Conservation (phyloP, 2,329 filamentous ascomycete genomes). For the Arachnomyces sp. region DNA sequence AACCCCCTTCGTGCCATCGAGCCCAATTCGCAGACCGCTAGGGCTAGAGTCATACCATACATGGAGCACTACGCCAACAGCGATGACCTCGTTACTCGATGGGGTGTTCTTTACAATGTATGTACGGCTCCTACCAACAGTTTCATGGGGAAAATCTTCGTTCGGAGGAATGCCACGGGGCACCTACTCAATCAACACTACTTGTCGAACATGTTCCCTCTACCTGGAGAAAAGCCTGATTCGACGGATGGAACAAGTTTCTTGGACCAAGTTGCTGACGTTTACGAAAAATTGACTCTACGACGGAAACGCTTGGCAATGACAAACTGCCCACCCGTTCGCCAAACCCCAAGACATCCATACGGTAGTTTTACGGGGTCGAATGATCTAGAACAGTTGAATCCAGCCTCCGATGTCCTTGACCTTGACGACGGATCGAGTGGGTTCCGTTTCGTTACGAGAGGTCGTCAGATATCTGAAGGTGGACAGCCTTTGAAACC, state of each 20-base stretch:
- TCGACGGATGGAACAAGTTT: slow-evolving; percentile 3
- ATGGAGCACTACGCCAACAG: slow-evolving; percentile 75
- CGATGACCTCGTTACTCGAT: slow-evolving; percentile 64
- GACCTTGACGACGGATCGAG: neutral
- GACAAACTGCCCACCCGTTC: neutral
- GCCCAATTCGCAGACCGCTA: slow-evolving; percentile 7
- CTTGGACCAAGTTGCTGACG: slow-evolving; percentile 9
- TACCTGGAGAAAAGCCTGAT: slow-evolving; percentile 9
- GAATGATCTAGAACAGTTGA: neutral
- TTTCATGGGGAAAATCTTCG: slow-evolving; percentile 43
- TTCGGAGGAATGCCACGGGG: slow-evolving; percentile 30
- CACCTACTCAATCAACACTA: slow-evolving; percentile 41
- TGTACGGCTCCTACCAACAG: slow-evolving; percentile 41
- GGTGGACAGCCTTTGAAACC: neutral
- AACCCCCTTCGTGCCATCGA: slow-evolving; percentile 53
- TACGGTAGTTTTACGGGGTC: neutral
- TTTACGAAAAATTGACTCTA: slow-evolving; percentile 5
- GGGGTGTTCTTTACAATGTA: slow-evolving; percentile 64
- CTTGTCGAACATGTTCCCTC: slow-evolving; percentile 35
- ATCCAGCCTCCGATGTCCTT: neutral
- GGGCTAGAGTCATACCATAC: slow-evolving; percentile 48
- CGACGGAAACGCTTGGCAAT: slow-evolving; percentile 3
- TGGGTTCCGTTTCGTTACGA: neutral
- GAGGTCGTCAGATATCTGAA: neutral
- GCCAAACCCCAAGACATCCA: too few species aligned